A percentile compares a stretch with the other conserved stretches of the same genome.
Evolutionary conservation across 2,329 filamentous ascomycete genomes (phyloP).

Genomic region (Macroventuria anomochaeta): DNA sequence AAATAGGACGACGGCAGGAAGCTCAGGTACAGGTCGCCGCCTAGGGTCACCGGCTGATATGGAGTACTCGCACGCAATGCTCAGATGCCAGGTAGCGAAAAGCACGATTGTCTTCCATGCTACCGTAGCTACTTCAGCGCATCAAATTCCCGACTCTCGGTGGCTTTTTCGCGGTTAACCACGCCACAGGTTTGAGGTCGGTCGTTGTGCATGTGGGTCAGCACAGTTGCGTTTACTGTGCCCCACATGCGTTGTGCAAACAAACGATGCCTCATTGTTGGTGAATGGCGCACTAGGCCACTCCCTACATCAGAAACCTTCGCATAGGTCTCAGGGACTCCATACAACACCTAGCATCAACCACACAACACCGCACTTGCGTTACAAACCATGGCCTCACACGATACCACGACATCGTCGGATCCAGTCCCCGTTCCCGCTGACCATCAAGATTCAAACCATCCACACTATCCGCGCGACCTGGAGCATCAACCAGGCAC

Average conservation of each 20-base stretch:
- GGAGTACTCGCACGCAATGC: too few relatives aligned
- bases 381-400: background rate
- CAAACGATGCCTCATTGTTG: background rate
- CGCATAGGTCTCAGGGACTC: too few relatives aligned
- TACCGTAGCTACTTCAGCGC: too few relatives aligned
- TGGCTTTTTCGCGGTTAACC: too few relatives aligned
- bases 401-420: background rate
- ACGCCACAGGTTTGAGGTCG: too few relatives aligned
- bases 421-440: background rate
- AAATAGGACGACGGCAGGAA: constrained; percentile 12
- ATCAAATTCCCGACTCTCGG: too few relatives aligned
- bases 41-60: background rate
- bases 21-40: constrained; percentile 5
- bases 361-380: background rate
- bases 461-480: background rate
- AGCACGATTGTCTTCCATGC: too few relatives aligned
- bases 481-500: background rate
- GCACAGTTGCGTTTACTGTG: background rate
- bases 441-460: constrained; percentile 2
- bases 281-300: too few relatives aligned
- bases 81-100: too few relatives aligned
- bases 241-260: background rate
- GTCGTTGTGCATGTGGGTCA: too few relatives aligned
- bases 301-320: too few relatives aligned
- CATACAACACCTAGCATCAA: background rate